These are phyloP conservation scores for Ascochyta lentis DNA, from an alignment of 2,329 filamentous ascomycete genomes.

Conservation along the genomic window DNA sequence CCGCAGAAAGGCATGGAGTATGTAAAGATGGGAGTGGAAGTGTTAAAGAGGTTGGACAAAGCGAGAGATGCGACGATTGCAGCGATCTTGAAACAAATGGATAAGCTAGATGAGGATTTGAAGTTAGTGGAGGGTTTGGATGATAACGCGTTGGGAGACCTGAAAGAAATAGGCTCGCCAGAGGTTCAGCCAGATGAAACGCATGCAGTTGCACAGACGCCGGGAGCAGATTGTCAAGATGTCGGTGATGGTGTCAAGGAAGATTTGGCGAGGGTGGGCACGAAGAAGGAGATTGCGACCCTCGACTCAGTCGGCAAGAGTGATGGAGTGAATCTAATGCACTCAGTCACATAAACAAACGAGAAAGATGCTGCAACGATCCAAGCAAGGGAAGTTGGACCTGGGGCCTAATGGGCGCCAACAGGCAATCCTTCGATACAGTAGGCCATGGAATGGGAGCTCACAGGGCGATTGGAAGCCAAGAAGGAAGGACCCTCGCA, in stretches of 20 bases:
- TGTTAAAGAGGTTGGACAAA: constrained; percentile 54
- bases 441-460: neutral
- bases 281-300: neutral
- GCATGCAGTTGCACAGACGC: neutral
- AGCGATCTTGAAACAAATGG: constrained; percentile 61
- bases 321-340: neutral
- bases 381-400: neutral
- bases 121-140: constrained; percentile 35
- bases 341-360: neutral
- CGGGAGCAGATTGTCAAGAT: neutral
- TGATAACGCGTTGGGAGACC: constrained; percentile 24
- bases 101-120: constrained; percentile 55
- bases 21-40: constrained; percentile 49
- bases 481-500: too few species aligned
- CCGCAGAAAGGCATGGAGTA: constrained; percentile 52
- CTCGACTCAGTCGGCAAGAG: neutral
- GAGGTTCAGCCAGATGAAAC: neutral
- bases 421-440: neutral
- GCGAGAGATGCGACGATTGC: constrained; percentile 61
- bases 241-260: neutral
- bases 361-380: too few species aligned
- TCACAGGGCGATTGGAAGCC: too few species aligned
- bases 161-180: constrained; percentile 8
- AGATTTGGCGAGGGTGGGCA: neutral
- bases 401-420: neutral